Conservation (phyloP, 306 rosid genomes). For the Oxytropis ochrocephala region DNA sequence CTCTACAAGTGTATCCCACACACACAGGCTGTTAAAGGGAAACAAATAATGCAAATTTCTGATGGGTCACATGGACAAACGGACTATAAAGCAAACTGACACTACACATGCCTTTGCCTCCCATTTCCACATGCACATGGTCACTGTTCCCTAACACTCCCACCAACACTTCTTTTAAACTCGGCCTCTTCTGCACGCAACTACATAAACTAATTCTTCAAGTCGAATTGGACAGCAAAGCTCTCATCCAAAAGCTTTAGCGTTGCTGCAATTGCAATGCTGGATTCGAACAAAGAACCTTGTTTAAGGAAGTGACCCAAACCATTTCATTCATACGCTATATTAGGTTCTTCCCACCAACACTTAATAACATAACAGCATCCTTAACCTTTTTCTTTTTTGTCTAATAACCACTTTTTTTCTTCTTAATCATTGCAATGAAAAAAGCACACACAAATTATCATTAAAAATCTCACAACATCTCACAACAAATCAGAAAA, state of each 20-base stretch:
- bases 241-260: too few species aligned
- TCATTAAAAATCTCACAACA: conserved; percentile 33
- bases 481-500: conserved; percentile 41
- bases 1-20: conserved; percentile 37
- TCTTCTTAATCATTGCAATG: conserved; percentile 15
- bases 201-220: too few species aligned
- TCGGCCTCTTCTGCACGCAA: too few species aligned
- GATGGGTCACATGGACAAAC: conserved; percentile 87
- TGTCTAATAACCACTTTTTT: conserved; percentile 6
- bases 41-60: conserved; percentile 53
- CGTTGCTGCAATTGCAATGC: too few species aligned
- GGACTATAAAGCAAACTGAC: conserved; percentile 76
- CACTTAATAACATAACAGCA: conserved; percentile 19
- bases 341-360: too few species aligned
- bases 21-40: conserved; percentile 74
- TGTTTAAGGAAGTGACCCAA: too few species aligned
- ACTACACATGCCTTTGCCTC: conserved; percentile 83
- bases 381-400: conserved; percentile 11
- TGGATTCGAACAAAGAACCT: too few species aligned
- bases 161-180: too few species aligned
- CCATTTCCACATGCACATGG: conserved; percentile 66
- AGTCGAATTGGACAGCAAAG: too few species aligned
- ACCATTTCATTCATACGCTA: too few species aligned
- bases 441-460: conserved; percentile 31
- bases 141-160: conserved; percentile 48